Conservation (phyloP, 179 eudicot genomes). For the Spinacia oleracea region DNA sequence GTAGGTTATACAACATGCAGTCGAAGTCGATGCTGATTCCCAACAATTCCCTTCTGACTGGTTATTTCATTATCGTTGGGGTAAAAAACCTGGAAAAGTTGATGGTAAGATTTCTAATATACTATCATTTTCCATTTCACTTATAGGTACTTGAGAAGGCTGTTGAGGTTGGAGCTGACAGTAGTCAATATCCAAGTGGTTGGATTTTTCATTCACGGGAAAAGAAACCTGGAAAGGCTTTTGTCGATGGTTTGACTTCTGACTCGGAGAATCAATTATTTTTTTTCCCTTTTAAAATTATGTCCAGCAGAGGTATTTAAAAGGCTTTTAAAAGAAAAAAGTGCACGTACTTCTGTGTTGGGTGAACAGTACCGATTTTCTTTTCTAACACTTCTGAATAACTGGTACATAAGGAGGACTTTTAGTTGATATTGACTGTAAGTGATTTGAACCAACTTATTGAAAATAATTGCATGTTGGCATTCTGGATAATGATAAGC, state of each 20-base stretch:
- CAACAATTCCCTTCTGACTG: constrained; percentile 73
- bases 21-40: constrained; percentile 82
- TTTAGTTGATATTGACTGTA: neutral
- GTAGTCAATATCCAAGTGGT: constrained; percentile 76
- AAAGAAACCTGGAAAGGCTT: constrained; percentile 87
- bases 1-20: constrained; percentile 80
- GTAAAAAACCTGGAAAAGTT: constrained; percentile 78
- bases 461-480: constrained; percentile 1
- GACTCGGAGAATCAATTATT: constrained; percentile 19
- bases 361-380: neutral
- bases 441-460: neutral
- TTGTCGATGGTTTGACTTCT: constrained; percentile 84
- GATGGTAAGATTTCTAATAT: constrained; percentile 65
- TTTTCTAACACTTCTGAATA: neutral
- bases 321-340: neutral
- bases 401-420: neutral
- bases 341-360: neutral
- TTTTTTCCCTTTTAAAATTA: neutral
- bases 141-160: constrained; percentile 80
- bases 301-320: neutral
- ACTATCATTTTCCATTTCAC: constrained; percentile 35
- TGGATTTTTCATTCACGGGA: constrained; percentile 95
- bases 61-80: constrained; percentile 98
- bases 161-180: constrained; percentile 85
- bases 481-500: neutral